phyloP scores from a whole-genome alignment of 306 rosid genomes.

The Prunus salicina region DNA sequence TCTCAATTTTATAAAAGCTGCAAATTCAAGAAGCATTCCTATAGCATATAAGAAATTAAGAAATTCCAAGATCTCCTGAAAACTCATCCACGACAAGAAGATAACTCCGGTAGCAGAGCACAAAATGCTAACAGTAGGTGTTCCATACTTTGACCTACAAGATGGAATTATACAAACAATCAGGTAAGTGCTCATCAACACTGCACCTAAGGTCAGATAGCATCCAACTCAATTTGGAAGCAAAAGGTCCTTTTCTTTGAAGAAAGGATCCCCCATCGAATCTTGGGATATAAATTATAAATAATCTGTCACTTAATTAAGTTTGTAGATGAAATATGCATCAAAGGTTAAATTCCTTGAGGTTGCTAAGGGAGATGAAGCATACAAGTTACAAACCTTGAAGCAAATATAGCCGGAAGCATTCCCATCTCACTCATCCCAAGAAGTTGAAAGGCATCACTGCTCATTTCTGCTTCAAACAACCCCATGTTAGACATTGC shows the following conservation, averaged over 20 bases:
- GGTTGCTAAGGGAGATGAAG: neutral
- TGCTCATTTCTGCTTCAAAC: constrained; percentile 92
- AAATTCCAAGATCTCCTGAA: constrained; percentile 82
- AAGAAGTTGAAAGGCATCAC: constrained; percentile 84
- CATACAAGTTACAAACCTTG: constrained; percentile 48
- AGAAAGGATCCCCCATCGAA: neutral
- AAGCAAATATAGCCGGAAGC: constrained; percentile 80
- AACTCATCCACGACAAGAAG: constrained; percentile 94
- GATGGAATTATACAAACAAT: constrained; percentile 8
- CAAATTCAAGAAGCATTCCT: constrained; percentile 90
- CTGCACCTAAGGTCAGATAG: neutral
- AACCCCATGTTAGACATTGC: constrained; percentile 88
- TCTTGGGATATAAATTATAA: no score
- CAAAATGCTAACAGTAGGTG: constrained; percentile 80
- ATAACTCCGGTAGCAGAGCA: constrained; percentile 81
- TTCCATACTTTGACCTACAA: constrained; percentile 74
- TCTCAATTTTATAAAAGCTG: constrained; percentile 72
- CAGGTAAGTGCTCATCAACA: constrained; percentile 17
- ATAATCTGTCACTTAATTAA: neutral
- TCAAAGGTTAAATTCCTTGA: neutral
- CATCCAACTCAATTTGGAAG: neutral
- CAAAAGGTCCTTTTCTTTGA: neutral
- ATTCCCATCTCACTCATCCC: constrained; percentile 97
- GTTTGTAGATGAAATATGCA: neutral
- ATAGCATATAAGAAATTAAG: constrained; percentile 80